phyloP scores from a whole-genome alignment of 176 grass and related monocot species.

The Paspalum notatum region DNA sequence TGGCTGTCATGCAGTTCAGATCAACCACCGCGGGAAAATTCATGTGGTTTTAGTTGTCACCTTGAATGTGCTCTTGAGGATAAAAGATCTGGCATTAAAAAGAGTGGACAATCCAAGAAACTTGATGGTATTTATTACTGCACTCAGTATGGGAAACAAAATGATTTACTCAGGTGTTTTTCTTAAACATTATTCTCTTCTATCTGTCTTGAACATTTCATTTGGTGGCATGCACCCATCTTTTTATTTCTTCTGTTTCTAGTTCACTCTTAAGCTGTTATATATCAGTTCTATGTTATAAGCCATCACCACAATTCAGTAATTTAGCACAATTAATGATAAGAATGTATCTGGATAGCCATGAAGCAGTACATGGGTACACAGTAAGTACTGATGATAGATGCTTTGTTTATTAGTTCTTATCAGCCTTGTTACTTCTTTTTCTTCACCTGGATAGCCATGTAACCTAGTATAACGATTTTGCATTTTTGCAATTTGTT shows the following conservation, averaged over 20 bases:
- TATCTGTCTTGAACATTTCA: constrained; percentile 3
- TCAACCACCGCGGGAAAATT: constrained; percentile 39
- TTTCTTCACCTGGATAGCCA: neutral
- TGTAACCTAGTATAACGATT: neutral
- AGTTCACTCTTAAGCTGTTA: neutral
- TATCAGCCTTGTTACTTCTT: neutral
- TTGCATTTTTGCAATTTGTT: constrained; percentile 2
- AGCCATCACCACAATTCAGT: neutral
- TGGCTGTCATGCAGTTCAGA: constrained; percentile 65
- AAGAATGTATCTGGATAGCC: neutral
- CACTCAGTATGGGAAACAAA: constrained; percentile 50
- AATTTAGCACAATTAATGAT: neutral
- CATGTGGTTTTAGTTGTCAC: constrained; percentile 61
- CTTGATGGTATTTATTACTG: constrained; percentile 66
- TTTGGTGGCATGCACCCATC: constrained; percentile 5
- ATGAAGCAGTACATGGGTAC: neutral
- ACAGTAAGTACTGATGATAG: neutral
- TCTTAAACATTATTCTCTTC: constrained; percentile 15
- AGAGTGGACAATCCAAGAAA: constrained; percentile 48
- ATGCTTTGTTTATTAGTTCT: neutral
- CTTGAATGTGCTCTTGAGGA: constrained; percentile 61
- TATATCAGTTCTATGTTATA: constrained; percentile 25
- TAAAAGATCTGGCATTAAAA: constrained; percentile 50
- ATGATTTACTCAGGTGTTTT: constrained; percentile 70
- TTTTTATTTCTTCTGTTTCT: neutral